Evolutionary conservation across 1,139 yeast genomes (phyloP).

Genomic region (Sugiyamaella xylanicola): DNA sequence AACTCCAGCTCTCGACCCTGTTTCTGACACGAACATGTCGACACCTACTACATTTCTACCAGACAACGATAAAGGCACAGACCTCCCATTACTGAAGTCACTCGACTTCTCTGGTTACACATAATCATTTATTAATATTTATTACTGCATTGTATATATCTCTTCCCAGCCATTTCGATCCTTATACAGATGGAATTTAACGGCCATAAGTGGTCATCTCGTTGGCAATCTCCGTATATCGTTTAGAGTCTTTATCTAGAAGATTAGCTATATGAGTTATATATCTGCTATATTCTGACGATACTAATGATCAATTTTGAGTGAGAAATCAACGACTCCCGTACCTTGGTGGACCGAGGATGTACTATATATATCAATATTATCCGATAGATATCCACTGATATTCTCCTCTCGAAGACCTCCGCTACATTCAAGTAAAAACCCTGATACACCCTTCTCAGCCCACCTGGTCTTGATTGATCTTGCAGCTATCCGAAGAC

Average conservation of each 20-base stretch:
- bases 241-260: no score
- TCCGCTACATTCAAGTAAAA: constrained; percentile 87
- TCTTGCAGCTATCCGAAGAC: constrained; percentile 64
- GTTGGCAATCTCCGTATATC: no score
- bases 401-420: constrained; percentile 78
- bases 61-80: constrained; percentile 20
- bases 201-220: no score
- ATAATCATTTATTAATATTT: constrained; percentile 9
- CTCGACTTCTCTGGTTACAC: constrained; percentile 16
- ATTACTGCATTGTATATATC: constrained; percentile 12
- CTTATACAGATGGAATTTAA: no score
- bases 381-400: constrained; percentile 65
- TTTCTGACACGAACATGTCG: constrained; percentile 14
- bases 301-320: constrained; percentile 59
- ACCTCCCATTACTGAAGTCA: constrained; percentile 13
- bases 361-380: constrained; percentile 87
- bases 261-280: not conserved
- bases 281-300: not conserved
- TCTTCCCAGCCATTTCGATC: not conserved
- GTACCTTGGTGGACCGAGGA: constrained; percentile 93
- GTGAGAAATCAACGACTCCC: constrained; percentile 76
- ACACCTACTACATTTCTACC: constrained; percentile 16
- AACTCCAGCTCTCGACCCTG: constrained; percentile 19
- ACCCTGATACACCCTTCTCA: constrained; percentile 49
- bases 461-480: constrained; percentile 61